Evolutionary conservation across 2,329 filamentous ascomycete genomes (phyloP).

Genomic region (Fusarium floridanum): DNA sequence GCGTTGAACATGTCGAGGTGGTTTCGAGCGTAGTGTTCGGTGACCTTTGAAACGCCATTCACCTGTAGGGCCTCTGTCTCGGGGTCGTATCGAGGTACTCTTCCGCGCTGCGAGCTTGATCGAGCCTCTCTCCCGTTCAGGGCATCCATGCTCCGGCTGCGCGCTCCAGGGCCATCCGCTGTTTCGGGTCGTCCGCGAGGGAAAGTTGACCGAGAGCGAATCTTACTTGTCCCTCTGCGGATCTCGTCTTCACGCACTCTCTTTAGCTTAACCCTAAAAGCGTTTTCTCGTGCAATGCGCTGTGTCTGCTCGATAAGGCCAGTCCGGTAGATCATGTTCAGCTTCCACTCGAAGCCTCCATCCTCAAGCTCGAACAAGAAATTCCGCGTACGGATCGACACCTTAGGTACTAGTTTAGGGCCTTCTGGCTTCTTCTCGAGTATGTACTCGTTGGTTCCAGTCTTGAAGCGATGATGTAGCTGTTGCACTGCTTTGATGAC

Average conservation of each 20-base stretch:
- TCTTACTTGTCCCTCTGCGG: conserved; percentile 64
- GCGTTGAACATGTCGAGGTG: conserved; percentile 85
- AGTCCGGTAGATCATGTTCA: conserved; percentile 92
- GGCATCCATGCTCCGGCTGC: conserved; percentile 70
- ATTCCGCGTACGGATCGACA: conserved; percentile 84
- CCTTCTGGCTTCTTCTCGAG: conserved; percentile 86
- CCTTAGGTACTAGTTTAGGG: conserved; percentile 87
- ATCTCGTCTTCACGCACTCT: conserved; percentile 81
- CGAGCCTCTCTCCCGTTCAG: conserved; percentile 48
- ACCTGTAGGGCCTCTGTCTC: conserved; percentile 76
- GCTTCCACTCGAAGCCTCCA: conserved; percentile 96
- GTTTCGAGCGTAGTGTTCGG: conserved; percentile 80
- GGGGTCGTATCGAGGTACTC: conserved; percentile 79
- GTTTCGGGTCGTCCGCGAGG: conserved; percentile 51
- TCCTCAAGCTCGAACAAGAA: conserved; percentile 95
- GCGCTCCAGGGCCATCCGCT: conserved; percentile 52
- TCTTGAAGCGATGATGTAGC: conserved; percentile 92
- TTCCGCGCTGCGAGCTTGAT: conserved; percentile 53
- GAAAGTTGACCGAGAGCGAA: conserved; percentile 68
- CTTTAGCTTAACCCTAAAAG: conserved; percentile 88
- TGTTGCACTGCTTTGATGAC: conserved; percentile 88
- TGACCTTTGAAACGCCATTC: conserved; percentile 78
- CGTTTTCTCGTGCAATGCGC: conserved; percentile 88
- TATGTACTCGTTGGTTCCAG: conserved; percentile 88
- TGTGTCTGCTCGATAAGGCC: conserved; percentile 92